These are phyloP conservation scores for Neonectria magnoliae DNA, from an alignment of 2,329 filamentous ascomycete species.

Conservation along the genomic window DNA sequence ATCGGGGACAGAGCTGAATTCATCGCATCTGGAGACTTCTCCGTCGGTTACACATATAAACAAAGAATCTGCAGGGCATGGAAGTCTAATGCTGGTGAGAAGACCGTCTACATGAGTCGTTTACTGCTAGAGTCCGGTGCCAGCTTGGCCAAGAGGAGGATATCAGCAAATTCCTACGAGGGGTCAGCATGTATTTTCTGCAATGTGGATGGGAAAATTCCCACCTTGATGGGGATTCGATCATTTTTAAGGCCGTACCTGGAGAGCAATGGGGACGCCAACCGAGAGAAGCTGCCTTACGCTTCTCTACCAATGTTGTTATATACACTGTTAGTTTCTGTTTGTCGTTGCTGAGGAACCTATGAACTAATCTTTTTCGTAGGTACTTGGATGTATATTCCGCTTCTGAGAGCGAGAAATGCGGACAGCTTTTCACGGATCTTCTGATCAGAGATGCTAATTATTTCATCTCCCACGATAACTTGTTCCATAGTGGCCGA, in stretches of 20 bases:
- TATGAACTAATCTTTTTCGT: accelerated
- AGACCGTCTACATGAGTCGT: constrained; percentile 39
- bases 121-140: constrained; percentile 22
- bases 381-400: constrained; percentile 38
- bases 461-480: constrained; percentile 37
- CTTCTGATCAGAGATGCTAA: constrained; percentile 33
- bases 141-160: constrained; percentile 22
- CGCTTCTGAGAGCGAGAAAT: constrained; percentile 24
- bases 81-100: constrained; percentile 32
- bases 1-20: constrained; percentile 19
- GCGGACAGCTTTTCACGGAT: constrained; percentile 32
- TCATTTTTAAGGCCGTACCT: constrained; percentile 32
- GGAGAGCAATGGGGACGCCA: constrained; percentile 3
- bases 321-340: constrained; percentile 29
- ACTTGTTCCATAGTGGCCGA: constrained; percentile 28
- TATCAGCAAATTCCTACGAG: constrained; percentile 34
- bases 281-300: constrained; percentile 19
- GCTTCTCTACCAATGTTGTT: constrained; percentile 32
- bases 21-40: neutral
- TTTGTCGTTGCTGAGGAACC: too few species aligned
- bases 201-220: accelerated
- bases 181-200: neutral
- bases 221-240: constrained; percentile 32
- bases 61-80: constrained; percentile 30
- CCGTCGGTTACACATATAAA: constrained; percentile 2